These are phyloP conservation scores for Zalaria sp. DNA, from an alignment of 2,329 filamentous ascomycete species.

Conservation along the genomic window DNA sequence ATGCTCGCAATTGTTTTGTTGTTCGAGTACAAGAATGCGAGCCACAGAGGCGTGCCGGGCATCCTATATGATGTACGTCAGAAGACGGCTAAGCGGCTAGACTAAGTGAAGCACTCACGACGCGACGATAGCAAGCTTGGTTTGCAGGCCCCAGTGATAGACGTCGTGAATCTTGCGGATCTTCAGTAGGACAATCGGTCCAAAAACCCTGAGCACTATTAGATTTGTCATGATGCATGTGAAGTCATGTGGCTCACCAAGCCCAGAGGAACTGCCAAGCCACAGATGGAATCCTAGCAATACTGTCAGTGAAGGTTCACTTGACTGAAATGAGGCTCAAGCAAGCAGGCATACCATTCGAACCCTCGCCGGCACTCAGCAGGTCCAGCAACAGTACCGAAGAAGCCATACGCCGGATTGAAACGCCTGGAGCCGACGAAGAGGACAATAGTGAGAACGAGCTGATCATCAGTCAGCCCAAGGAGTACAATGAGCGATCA, in stretches of 20 bases:
- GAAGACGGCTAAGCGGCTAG: conserved; percentile 8
- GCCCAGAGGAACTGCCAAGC: conserved; percentile 53
- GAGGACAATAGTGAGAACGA: conserved; percentile 11
- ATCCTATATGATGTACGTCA: conserved; percentile 27
- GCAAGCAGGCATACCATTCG: conserved; percentile 40
- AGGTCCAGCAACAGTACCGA: conserved; percentile 33
- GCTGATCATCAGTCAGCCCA: conserved; percentile 3
- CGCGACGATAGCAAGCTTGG: conserved; percentile 35
- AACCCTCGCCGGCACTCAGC: conserved; percentile 36
- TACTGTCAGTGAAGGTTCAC: background rate
- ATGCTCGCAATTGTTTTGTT: conserved; percentile 22
- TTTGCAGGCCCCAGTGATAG: conserved; percentile 52
- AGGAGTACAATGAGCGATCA: background rate
- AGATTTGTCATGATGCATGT: background rate
- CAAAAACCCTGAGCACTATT: conserved; percentile 34
- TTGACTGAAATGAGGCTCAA: background rate
- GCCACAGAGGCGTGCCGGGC: conserved; percentile 53
- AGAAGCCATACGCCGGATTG: conserved; percentile 41
- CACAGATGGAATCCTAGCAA: conserved; percentile 42
- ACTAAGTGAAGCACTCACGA: conserved; percentile 16
- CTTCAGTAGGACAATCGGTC: conserved; percentile 47
- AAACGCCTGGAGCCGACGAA: conserved; percentile 42
- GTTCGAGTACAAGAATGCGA: conserved; percentile 40
- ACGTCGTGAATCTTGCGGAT: conserved; percentile 48
- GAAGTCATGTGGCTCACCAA: conserved; percentile 13